phyloP scores from a whole-genome alignment of 768 basidiomycete species.

The Coprinopsis cinerea region DNA sequence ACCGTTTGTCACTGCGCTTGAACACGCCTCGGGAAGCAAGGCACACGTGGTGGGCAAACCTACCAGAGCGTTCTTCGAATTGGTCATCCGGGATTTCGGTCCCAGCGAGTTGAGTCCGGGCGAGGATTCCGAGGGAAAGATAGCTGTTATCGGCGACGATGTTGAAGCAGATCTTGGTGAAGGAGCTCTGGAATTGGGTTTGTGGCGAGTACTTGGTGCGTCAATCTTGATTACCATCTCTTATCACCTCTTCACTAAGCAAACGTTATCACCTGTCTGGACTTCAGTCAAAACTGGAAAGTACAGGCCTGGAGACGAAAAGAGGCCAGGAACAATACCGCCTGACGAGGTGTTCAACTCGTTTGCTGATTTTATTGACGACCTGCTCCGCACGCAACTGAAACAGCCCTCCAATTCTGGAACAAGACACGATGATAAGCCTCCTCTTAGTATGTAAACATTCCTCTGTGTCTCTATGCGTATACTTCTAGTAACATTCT shows the following conservation, averaged over 20 bases:
- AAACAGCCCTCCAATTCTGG: too few species aligned
- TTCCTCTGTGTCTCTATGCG: too few species aligned
- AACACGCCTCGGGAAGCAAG: slow-evolving; percentile 40
- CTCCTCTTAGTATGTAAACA: too few species aligned
- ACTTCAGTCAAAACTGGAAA: slow-evolving; percentile 60
- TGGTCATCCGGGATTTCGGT: slow-evolving; percentile 39
- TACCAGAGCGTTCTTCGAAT: slow-evolving; percentile 49
- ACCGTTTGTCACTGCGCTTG: slow-evolving; percentile 61
- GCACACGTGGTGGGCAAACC: slow-evolving; percentile 66
- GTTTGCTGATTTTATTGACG: slow-evolving; percentile 52
- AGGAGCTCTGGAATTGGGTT: slow-evolving; percentile 52
- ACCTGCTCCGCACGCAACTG: slow-evolving; percentile 20
- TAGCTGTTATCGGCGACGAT: slow-evolving; percentile 66
- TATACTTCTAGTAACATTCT: too few species aligned
- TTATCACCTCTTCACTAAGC: slow-evolving; percentile 7
- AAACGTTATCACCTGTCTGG: neutral
- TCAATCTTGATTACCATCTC: neutral
- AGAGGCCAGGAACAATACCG: slow-evolving; percentile 25
- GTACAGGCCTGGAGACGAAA: slow-evolving; percentile 57
- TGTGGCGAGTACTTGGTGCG: slow-evolving; percentile 61
- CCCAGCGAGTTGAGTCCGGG: slow-evolving; percentile 13
- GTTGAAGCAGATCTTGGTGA: slow-evolving; percentile 56
- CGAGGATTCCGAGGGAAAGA: slow-evolving; percentile 16
- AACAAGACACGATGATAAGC: too few species aligned
- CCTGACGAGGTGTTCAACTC: slow-evolving; percentile 51